These are phyloP conservation scores for Paramecium caudatum DNA, from an alignment of 73 alveolate species.

Conservation along the genomic window DNA sequence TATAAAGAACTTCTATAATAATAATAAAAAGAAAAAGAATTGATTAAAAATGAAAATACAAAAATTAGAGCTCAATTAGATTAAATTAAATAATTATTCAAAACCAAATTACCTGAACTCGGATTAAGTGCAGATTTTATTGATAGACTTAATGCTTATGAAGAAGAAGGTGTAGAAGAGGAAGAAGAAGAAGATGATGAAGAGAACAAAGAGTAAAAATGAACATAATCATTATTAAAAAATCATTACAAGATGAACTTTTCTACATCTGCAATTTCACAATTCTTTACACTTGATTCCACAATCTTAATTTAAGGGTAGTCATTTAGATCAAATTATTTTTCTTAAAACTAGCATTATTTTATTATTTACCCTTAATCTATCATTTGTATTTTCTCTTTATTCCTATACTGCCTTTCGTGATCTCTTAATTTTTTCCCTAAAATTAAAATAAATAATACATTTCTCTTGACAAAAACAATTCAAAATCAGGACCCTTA, in stretches of 20 bases:
- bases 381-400: slow-evolving; percentile 55
- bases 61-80: neutral
- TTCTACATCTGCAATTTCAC: neutral
- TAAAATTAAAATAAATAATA: neutral
- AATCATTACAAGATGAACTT: slow-evolving; percentile 59
- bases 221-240: no score
- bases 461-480: slow-evolving; percentile 41
- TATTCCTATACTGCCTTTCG: slow-evolving; percentile 53
- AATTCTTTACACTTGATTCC: slow-evolving; percentile 45
- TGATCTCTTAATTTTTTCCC: slow-evolving; percentile 49
- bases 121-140: neutral
- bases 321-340: slow-evolving; percentile 5
- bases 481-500: slow-evolving; percentile 50
- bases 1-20: neutral
- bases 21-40: slow-evolving; percentile 6
- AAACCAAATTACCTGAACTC: neutral
- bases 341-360: slow-evolving; percentile 38
- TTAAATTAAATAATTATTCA: neutral
- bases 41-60: neutral
- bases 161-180: neutral
- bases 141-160: neutral
- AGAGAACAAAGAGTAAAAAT: slow-evolving; percentile 5
- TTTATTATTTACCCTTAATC: neutral
- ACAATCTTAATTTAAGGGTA: neutral
- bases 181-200: slow-evolving; percentile 11